phyloP scores from a whole-genome alignment of 495 filamentous ascomycete genomes.

The Penicillium angulare region DNA sequence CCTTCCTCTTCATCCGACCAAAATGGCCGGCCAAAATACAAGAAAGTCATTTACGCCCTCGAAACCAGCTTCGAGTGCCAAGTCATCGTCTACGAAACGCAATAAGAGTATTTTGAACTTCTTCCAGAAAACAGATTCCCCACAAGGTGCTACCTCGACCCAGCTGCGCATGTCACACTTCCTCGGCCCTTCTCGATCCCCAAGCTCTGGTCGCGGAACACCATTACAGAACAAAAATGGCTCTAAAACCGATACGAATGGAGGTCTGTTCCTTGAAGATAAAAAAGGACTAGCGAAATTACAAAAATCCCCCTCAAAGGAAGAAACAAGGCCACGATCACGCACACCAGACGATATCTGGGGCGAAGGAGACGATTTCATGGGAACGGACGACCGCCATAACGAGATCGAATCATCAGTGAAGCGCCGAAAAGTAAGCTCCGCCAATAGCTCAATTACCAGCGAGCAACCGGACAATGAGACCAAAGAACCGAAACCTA shows the following conservation, averaged over 20 bases:
- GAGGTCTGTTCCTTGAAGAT: slow-evolving; percentile 44
- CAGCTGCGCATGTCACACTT: slow-evolving; percentile 45
- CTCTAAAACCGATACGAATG: slow-evolving; percentile 20
- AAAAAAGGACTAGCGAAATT: slow-evolving; percentile 26
- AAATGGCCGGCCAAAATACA: slow-evolving; percentile 22
- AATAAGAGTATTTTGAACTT: slow-evolving; percentile 80
- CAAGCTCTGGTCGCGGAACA: slow-evolving; percentile 23
- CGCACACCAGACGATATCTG: slow-evolving; percentile 39
- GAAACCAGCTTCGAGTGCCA: slow-evolving; percentile 8
- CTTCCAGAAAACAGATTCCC: slow-evolving; percentile 69
- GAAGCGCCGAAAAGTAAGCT: slow-evolving; percentile 44
- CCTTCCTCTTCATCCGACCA: background rate
- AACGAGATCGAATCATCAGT: slow-evolving; percentile 28
- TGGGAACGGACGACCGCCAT: slow-evolving; percentile 19
- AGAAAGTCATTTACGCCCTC: slow-evolving; percentile 33
- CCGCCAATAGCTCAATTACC: slow-evolving; percentile 12
- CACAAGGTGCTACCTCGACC: slow-evolving; percentile 32
- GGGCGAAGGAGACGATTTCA: slow-evolving; percentile 27
- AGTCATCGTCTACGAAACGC: slow-evolving; percentile 33
- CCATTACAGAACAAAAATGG: slow-evolving; percentile 15
- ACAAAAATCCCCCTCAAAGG: slow-evolving; percentile 1
- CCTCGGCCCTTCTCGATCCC: slow-evolving; percentile 22
- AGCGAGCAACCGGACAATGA: slow-evolving; percentile 11
- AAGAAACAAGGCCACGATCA: slow-evolving; percentile 15
- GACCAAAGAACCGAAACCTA: slow-evolving; percentile 2